Evolutionary conservation across 345 rosid species (phyloP).

Genomic region (Linum lewisii): DNA sequence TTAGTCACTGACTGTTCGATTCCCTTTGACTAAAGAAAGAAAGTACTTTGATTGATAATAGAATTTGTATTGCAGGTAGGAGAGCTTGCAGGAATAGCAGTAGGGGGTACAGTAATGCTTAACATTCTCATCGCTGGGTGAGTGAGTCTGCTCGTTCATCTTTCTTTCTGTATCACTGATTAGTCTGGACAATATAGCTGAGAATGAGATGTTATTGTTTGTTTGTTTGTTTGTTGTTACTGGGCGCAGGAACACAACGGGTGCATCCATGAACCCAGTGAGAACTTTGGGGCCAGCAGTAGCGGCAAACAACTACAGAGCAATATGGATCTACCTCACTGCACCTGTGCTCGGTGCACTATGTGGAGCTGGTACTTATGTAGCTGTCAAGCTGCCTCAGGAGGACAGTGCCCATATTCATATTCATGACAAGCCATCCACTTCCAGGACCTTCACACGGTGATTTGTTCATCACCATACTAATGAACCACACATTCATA

Average conservation of each 20-base stretch:
- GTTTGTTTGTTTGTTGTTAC: neutral
- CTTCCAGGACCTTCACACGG: slow-evolving; percentile 50
- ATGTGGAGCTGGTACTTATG: slow-evolving; percentile 74
- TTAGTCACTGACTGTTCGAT: no score
- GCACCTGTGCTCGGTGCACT: slow-evolving; percentile 75
- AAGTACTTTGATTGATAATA: no score
- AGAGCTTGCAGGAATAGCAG: slow-evolving; percentile 85
- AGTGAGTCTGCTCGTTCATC: neutral
- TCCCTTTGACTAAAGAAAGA: no score
- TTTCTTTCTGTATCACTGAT: no score
- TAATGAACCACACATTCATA: neutral
- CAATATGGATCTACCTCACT: slow-evolving; percentile 78
- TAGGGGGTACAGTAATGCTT: slow-evolving; percentile 91
- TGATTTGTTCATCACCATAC: slow-evolving; percentile 19
- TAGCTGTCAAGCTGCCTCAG: slow-evolving; percentile 59
- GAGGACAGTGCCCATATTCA: slow-evolving; percentile 40
- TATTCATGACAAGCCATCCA: slow-evolving; percentile 21
- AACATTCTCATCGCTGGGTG: slow-evolving; percentile 87
- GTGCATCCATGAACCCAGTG: slow-evolving; percentile 86
- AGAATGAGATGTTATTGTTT: neutral
- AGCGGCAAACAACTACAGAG: slow-evolving; percentile 73
- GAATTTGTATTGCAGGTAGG: slow-evolving; percentile 82
- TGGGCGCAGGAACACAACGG: slow-evolving; percentile 49
- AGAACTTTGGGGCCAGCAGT: slow-evolving; percentile 84
- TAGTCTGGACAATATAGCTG: neutral